Evolutionary conservation across 306 rosid species (phyloP), one percentile per base, ranked within the genome.

Genomic region (Benincasa hispida): DNA sequence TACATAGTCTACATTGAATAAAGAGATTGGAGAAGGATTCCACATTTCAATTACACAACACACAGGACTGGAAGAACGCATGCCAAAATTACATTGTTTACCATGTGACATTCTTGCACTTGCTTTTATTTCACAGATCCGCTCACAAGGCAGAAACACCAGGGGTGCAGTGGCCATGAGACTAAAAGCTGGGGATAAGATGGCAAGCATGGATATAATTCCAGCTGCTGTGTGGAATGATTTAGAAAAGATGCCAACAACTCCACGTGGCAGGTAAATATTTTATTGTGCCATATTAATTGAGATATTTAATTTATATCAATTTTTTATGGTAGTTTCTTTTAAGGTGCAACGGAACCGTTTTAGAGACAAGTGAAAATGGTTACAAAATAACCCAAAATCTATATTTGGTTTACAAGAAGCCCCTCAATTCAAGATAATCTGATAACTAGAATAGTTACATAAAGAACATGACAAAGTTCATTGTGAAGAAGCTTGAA

Each of bases 201-300:
- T 94, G 92, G 99, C 99, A 18, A 82, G 97, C 48, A 87, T 90
- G 82, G 99, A 92, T 85, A 92, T 94, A 73, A 86, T 94, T 78
- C 96, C 97, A 37, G 95, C 91, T 48, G 81, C 96, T 17, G 77
- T 81, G 90, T 75, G 93, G 91, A 92, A 89, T 50, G 76, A 88
- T 82, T 75, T 87, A 66, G 91, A 86, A 79, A 79, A 79, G 65
- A 68, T 63, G 15, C 76, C 85, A 32, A 86, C 77, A 76, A 76
- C 84, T 82, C 85, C 87, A 70, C 83, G 37, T 72, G 85, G 62
- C 81, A 77, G 47, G 99, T 92, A 89, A 87, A 72, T 59, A 67
- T 54, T 78, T 76, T 80, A 51, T 50, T 17, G n/a, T 50, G 47
- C 32, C 25, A 45, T 30, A 17, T 10, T 30, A 50, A 72, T 48